phyloP scores from a whole-genome alignment of 2,329 filamentous ascomycete species.

The Clarireedia homoeocarpa region DNA sequence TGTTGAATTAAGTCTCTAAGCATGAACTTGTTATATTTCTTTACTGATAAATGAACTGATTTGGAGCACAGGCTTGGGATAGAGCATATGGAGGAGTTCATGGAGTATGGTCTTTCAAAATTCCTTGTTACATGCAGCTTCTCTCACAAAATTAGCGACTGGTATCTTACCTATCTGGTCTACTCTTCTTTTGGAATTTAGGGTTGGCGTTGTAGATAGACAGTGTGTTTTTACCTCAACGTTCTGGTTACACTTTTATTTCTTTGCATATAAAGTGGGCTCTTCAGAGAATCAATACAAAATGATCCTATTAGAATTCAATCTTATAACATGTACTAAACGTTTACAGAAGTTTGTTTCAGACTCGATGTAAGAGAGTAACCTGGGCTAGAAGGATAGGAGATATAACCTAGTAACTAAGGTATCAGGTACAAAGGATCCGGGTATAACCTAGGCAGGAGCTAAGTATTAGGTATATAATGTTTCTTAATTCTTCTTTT shows the following conservation, averaged over 20 bases:
- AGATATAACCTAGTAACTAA: too few species aligned
- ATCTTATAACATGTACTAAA: background rate
- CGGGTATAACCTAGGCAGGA: too few species aligned
- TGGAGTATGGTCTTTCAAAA: background rate
- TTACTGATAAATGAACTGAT: background rate
- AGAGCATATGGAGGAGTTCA: conserved; percentile 4
- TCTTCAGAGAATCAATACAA: background rate
- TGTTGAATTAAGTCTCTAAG: conserved; percentile 18
- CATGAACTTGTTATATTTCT: background rate
- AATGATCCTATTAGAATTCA: background rate
- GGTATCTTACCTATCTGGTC: background rate
- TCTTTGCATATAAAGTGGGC: background rate
- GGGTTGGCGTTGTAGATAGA: background rate
- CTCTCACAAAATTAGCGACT: background rate
- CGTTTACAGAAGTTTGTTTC: background rate
- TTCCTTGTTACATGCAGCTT: background rate
- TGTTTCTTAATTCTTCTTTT: too few species aligned
- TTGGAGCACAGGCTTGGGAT: background rate
- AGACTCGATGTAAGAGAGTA: too few species aligned
- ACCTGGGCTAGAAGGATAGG: too few species aligned
- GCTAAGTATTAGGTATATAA: too few species aligned
- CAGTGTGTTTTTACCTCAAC: background rate
- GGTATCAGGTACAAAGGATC: too few species aligned
- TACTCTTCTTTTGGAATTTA: background rate
- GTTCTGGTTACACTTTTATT: background rate